These are phyloP conservation scores for Trichophyton equinum DNA, from an alignment of 2,329 filamentous ascomycete species.

Conservation along the genomic window DNA sequence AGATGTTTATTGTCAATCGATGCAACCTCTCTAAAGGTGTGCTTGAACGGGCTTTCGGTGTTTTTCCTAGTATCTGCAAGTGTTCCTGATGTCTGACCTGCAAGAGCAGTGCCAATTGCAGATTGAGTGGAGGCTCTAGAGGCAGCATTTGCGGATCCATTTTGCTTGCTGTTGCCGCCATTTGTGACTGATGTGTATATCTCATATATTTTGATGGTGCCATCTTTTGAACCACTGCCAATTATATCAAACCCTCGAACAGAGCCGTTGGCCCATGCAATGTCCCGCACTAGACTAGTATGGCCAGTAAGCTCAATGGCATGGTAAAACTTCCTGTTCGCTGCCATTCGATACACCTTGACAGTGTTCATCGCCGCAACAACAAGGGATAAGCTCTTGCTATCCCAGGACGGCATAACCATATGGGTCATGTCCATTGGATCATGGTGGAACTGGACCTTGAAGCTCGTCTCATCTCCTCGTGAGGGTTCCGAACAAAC, in stretches of 20 bases:
- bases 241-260: constrained; percentile 82
- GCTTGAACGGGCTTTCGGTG: constrained; percentile 29
- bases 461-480: constrained; percentile 78
- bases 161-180: constrained; percentile 18
- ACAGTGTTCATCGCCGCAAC: constrained; percentile 78
- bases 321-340: constrained; percentile 68
- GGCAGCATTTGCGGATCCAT: constrained; percentile 17
- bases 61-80: constrained; percentile 24
- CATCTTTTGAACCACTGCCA: constrained; percentile 87
- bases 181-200: constrained; percentile 28
- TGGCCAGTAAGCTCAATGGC: constrained; percentile 66
- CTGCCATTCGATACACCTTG: constrained; percentile 66
- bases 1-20: constrained; percentile 33
- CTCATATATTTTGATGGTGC: constrained; percentile 77
- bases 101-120: constrained; percentile 32
- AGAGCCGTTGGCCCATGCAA: constrained; percentile 86
- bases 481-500: constrained; percentile 58
- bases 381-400: constrained; percentile 66
- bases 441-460: constrained; percentile 78
- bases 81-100: constrained; percentile 18
- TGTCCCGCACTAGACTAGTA: constrained; percentile 65
- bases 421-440: constrained; percentile 59
- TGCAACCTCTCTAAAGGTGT: constrained; percentile 31
- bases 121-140: constrained; percentile 24
- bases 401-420: constrained; percentile 65